Conservation (phyloP, 352 stramenopile species). For the Albugo laibachii region DNA sequence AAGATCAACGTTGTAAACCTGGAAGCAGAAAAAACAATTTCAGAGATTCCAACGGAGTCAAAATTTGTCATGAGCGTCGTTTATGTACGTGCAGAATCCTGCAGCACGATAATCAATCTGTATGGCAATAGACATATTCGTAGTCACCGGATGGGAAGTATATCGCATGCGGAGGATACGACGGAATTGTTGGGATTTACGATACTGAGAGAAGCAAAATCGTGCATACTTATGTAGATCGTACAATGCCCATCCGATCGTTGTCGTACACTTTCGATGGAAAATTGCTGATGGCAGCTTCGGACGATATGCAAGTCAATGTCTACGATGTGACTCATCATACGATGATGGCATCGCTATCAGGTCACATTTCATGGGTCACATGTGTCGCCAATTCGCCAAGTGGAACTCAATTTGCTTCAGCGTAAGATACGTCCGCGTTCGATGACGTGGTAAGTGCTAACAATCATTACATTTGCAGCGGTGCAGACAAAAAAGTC, state of each 20-base stretch:
- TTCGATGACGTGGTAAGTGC: slow-evolving; percentile 1
- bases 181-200: slow-evolving; percentile 73
- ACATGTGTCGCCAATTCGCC: slow-evolving; percentile 69
- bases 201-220: slow-evolving; percentile 53
- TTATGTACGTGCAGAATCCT: slow-evolving; percentile 21
- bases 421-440: slow-evolving; percentile 19
- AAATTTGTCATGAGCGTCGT: slow-evolving; percentile 65
- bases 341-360: slow-evolving; percentile 64
- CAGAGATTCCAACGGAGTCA: slow-evolving; percentile 44
- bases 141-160: slow-evolving; percentile 69
- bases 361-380: slow-evolving; percentile 79
- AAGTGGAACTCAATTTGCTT: slow-evolving; percentile 71
- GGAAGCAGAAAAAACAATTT: slow-evolving; percentile 51
- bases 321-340: slow-evolving; percentile 82
- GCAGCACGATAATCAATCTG: neutral
- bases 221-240: slow-evolving; percentile 79
- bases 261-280: slow-evolving; percentile 70
- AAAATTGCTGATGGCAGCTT: slow-evolving; percentile 69
- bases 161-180: slow-evolving; percentile 58
- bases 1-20: slow-evolving; percentile 80
- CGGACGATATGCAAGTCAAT: slow-evolving; percentile 84
- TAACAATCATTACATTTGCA: slow-evolving; percentile 7
- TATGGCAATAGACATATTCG: neutral
- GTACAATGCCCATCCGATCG: slow-evolving; percentile 74
- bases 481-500: slow-evolving; percentile 72